These are phyloP conservation scores for Aspergillus fischeri DNA, from an alignment of 2,329 filamentous ascomycete species.

Conservation along the genomic window DNA sequence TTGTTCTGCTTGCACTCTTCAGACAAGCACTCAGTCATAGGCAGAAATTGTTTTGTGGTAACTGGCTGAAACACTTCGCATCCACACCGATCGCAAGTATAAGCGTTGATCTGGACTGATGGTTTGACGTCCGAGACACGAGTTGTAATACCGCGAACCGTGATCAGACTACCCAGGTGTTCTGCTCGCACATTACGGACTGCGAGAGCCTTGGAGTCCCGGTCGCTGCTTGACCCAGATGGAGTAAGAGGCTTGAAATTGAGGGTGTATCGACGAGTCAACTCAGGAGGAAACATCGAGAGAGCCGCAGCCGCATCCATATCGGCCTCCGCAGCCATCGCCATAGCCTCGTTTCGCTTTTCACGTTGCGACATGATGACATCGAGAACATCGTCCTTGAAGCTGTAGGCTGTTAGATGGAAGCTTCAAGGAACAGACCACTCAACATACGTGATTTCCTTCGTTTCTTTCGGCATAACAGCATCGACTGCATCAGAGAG, in stretches of 20 bases:
- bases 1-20: conserved; percentile 87
- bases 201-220: conserved; percentile 64
- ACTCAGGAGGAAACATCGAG: conserved; percentile 82
- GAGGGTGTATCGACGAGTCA: conserved; percentile 89
- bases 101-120: conserved; percentile 94
- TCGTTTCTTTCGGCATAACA: conserved; percentile 72
- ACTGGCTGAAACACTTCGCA: conserved; percentile 97
- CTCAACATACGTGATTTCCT: conserved; percentile 65
- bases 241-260: conserved; percentile 91
- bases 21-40: conserved; percentile 81
- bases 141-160: conserved; percentile 88
- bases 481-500: conserved; percentile 84
- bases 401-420: conserved; percentile 51
- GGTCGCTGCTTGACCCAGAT: conserved; percentile 60
- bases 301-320: conserved; percentile 62
- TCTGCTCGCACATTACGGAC: conserved; percentile 91
- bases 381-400: conserved; percentile 96
- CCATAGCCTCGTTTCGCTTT: conserved; percentile 75
- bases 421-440: background rate
- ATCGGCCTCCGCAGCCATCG: conserved; percentile 61
- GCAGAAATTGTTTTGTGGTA: conserved; percentile 83
- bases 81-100: conserved; percentile 94
- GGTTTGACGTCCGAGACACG: conserved; percentile 97
- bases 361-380: conserved; percentile 92
- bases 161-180: conserved; percentile 89